These are phyloP conservation scores for Colletotrichum theobromicola DNA, from an alignment of 2,329 filamentous ascomycete species.

Conservation along the genomic window DNA sequence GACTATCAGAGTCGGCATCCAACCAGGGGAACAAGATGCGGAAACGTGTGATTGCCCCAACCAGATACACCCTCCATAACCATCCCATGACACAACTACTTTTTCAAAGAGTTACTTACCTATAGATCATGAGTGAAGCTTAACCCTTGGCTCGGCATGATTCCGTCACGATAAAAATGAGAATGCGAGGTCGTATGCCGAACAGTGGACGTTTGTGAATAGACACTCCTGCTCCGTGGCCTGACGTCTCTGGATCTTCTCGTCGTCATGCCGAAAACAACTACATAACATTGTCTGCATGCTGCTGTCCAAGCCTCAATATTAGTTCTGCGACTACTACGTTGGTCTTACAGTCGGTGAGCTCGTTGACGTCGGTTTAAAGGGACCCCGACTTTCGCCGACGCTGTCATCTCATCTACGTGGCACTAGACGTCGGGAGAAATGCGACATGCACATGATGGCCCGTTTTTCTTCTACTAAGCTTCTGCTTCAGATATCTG, in stretches of 20 bases:
- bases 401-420: neutral
- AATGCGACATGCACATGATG: neutral
- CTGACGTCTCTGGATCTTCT: neutral
- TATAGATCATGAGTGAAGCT: neutral
- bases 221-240: neutral
- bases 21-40: neutral
- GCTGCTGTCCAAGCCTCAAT: neutral
- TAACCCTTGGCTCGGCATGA: fast-evolving
- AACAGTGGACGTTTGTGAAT: too few species aligned
- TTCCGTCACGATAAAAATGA: neutral
- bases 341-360: neutral
- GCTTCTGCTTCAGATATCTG: neutral
- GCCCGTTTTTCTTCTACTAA: neutral
- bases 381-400: neutral
- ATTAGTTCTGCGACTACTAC: neutral
- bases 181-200: too few species aligned
- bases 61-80: neutral
- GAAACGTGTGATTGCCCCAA: neutral
- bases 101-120: neutral
- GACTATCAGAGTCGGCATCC: neutral
- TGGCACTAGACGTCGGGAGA: neutral
- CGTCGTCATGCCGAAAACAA: neutral
- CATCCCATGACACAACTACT: neutral
- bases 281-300: neutral
- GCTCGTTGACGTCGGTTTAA: neutral